Evolutionary conservation across 345 rosid genomes (phyloP).

Genomic region (Erodium maritimum): DNA sequence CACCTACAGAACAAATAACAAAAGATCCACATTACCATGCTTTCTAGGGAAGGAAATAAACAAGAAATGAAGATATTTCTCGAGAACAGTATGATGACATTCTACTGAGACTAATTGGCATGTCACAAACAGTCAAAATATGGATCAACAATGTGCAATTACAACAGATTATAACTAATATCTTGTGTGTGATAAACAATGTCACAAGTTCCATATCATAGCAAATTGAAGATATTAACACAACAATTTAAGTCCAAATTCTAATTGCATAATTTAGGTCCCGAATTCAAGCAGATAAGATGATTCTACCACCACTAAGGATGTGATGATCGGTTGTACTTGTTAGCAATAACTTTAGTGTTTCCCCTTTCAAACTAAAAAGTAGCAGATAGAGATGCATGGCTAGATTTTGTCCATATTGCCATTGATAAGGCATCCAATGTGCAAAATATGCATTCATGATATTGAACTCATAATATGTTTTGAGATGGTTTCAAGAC

Average conservation of each 20-base stretch:
- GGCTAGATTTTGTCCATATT: not conserved
- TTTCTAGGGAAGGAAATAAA: constrained; percentile 1
- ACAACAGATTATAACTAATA: not conserved
- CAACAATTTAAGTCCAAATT: no score
- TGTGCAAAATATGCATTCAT: not conserved
- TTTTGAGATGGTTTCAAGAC: not conserved
- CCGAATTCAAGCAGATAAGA: no score
- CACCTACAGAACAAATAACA: constrained; percentile 38
- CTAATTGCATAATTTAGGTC: no score
- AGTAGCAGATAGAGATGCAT: not conserved
- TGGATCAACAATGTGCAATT: not conserved
- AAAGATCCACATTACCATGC: not conserved
- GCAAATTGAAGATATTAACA: no score
- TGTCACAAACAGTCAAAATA: not conserved
- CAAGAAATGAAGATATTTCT: not conserved
- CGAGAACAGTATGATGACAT: not conserved
- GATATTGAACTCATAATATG: not conserved
- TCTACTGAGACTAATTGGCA: not conserved
- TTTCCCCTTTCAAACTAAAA: not conserved
- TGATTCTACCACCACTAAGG: not conserved
- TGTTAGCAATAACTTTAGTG: not conserved
- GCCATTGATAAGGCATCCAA: not conserved
- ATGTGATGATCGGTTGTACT: not conserved
- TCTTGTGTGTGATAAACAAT: not conserved
- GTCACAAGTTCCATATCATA: no score